phyloP scores from a whole-genome alignment of 768 basidiomycete genomes.

The Lentinula guzmanii region DNA sequence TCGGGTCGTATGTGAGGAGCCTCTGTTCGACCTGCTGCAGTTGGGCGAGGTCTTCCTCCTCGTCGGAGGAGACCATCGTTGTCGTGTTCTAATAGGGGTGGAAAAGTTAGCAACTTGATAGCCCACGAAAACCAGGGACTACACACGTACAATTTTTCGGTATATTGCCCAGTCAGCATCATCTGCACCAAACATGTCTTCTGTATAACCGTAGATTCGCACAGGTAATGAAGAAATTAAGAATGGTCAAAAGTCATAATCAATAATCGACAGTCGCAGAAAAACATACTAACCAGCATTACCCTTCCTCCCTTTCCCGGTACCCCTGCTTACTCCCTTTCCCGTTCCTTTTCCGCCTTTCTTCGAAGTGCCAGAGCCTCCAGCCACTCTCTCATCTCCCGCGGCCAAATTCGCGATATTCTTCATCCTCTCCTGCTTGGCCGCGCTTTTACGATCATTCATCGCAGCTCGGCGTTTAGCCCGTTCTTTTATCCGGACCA shows the following conservation, averaged over 20 bases:
- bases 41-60: constrained; percentile 81
- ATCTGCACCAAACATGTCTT: constrained; percentile 90
- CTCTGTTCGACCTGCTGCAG: constrained; percentile 74
- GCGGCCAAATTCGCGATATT: constrained; percentile 87
- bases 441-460: constrained; percentile 89
- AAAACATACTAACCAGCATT: constrained; percentile 53
- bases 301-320: constrained; percentile 82
- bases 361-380: neutral
- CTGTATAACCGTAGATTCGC: constrained; percentile 28
- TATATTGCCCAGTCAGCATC: constrained; percentile 98
- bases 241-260: neutral
- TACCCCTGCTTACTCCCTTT: constrained; percentile 31
- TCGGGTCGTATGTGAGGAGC: constrained; percentile 77
- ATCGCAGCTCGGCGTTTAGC: constrained; percentile 74
- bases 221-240: neutral
- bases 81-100: constrained; percentile 44
- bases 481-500: constrained; percentile 82
- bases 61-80: constrained; percentile 69
- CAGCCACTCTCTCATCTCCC: constrained; percentile 44
- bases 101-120: neutral
- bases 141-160: constrained; percentile 77
- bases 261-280: neutral
- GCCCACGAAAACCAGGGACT: neutral
- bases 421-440: constrained; percentile 94
- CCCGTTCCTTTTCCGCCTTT: neutral